Evolutionary conservation across 139 green algal genomes (phyloP).

Genomic region (Chlorella sp.): DNA sequence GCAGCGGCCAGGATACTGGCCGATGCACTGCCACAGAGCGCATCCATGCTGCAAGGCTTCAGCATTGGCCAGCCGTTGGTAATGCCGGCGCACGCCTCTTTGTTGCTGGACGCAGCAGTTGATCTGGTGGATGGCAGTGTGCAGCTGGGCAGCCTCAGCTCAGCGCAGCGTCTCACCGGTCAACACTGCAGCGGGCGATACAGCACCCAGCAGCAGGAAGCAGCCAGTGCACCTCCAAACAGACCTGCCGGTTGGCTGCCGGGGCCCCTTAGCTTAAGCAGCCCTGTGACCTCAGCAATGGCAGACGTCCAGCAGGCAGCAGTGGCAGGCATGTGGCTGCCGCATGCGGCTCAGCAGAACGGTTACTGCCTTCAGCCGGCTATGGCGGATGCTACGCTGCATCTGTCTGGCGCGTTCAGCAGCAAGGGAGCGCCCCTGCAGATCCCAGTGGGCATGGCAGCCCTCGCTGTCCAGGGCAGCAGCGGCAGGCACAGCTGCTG

Average conservation of each 20-base stretch:
- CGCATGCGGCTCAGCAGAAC: not conserved
- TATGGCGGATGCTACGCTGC: conserved; percentile 36
- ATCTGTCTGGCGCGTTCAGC: conserved; percentile 12
- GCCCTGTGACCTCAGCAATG: not conserved
- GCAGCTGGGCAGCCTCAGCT: not conserved
- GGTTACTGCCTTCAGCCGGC: conserved; percentile 28
- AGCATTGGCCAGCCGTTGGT: not conserved
- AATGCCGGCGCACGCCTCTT: not conserved
- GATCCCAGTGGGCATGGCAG: not conserved
- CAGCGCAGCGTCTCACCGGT: too few relatives aligned
- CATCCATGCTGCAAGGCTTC: not conserved
- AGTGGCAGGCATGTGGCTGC: not conserved
- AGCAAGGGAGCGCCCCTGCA: not conserved
- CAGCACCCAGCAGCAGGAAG: too few relatives aligned
- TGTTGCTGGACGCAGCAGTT: not conserved
- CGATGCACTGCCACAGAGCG: not conserved
- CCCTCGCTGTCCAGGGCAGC: not conserved
- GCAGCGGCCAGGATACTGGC: not conserved
- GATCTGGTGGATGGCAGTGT: not conserved
- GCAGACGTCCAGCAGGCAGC: not conserved
- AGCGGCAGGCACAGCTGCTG: not conserved
- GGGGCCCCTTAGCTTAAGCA: not conserved
- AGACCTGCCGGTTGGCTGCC: not conserved
- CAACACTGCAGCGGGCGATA: too few relatives aligned
- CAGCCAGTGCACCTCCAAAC: too few relatives aligned